These are phyloP conservation scores for Noccaea bulbosa DNA, from an alignment of 345 rosid genomes.

Conservation along the genomic window DNA sequence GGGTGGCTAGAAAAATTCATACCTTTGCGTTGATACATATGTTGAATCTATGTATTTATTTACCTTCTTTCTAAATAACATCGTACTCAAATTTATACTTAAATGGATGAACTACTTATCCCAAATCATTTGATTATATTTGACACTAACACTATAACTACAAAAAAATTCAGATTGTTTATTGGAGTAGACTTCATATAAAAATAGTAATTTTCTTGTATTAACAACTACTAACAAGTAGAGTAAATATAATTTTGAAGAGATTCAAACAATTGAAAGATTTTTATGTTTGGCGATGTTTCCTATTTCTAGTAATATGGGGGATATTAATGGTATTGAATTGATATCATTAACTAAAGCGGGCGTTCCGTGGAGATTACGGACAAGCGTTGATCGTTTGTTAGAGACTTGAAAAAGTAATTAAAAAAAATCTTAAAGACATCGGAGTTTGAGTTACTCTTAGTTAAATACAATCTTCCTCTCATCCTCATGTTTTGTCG, in stretches of 20 bases:
- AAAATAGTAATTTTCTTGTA: background rate
- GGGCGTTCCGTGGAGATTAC: conserved; percentile 40
- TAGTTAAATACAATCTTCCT: conserved; percentile 29
- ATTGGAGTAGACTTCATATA: background rate
- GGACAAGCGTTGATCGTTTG: conserved; percentile 31
- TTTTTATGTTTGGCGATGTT: background rate
- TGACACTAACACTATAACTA: background rate
- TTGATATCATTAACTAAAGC: conserved; percentile 20
- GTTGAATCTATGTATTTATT: background rate
- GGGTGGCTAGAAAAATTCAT: background rate
- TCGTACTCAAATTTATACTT: background rate
- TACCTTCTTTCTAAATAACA: background rate
- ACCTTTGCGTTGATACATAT: background rate
- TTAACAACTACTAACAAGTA: background rate
- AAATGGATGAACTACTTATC: background rate
- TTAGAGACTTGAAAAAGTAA: background rate
- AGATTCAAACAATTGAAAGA: background rate
- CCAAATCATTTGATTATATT: background rate
- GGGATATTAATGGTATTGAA: background rate
- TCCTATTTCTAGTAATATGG: background rate
- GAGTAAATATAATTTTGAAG: background rate
- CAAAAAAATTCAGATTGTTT: background rate
- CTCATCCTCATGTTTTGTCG: conserved; percentile 34
- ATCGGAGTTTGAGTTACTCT: conserved; percentile 13
- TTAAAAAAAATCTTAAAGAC: conserved; percentile 13